phyloP scores from a whole-genome alignment of 73 alveolate species.

The Stentor coeruleus region DNA sequence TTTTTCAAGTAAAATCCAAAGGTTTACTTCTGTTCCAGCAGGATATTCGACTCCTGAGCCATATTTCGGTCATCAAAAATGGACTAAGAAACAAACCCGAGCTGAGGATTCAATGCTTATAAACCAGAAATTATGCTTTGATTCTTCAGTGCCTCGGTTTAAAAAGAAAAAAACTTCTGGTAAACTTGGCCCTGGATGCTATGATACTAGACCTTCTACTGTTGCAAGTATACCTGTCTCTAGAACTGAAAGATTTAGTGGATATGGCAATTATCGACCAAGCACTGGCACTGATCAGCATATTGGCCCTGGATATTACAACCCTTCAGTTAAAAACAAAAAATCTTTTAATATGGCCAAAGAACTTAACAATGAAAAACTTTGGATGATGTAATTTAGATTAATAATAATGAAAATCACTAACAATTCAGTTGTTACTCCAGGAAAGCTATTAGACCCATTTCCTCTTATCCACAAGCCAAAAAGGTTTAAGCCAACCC shows the following conservation, averaged over 20 bases:
- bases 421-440: too few relatives aligned
- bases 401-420: background rate
- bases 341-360: constrained; percentile 18
- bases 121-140: constrained; percentile 9
- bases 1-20: background rate
- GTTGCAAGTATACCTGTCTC: background rate
- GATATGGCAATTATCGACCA: constrained; percentile 13
- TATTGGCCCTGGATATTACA: constrained; percentile 11
- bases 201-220: background rate
- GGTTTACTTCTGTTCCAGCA: background rate
- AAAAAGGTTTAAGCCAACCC: too few relatives aligned
- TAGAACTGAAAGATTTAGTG: background rate
- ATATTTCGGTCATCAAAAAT: background rate
- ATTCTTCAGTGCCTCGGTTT: background rate
- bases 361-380: background rate
- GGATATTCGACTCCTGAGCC: background rate
- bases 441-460: too few relatives aligned
- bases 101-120: background rate
- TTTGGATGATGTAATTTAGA: background rate
- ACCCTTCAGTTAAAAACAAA: background rate
- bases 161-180: background rate
- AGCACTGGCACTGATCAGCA: constrained; percentile 3
- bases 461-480: too few relatives aligned
- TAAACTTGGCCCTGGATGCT: constrained; percentile 19
- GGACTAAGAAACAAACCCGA: constrained; percentile 16